Evolutionary conservation across 2,329 filamentous ascomycete genomes (phyloP).

Genomic region (Simplicillium aogashimaense): DNA sequence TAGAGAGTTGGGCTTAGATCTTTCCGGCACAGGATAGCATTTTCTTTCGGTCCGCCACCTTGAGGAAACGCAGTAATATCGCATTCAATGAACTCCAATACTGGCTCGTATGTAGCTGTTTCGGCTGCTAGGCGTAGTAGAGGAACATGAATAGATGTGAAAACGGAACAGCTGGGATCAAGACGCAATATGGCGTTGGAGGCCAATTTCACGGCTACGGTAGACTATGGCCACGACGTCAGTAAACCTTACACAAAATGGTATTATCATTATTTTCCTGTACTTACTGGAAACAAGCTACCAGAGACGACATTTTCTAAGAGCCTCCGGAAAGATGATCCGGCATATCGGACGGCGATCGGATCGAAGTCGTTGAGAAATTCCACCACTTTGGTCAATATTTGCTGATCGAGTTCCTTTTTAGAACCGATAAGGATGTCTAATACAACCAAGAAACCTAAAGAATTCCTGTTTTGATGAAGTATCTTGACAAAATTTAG

Average conservation of each 20-base stretch:
- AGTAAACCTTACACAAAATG: constrained; percentile 1
- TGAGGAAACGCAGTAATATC: constrained; percentile 57
- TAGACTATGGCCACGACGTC: constrained; percentile 24
- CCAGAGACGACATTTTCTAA: constrained; percentile 29
- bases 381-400: constrained; percentile 28
- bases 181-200: constrained; percentile 50
- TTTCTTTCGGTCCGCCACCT: constrained; percentile 22
- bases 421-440: constrained; percentile 23
- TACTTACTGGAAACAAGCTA: constrained; percentile 30
- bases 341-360: constrained; percentile 42
- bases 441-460: constrained; percentile 27
- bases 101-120: constrained; percentile 40
- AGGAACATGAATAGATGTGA: constrained; percentile 53
- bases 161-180: constrained; percentile 55
- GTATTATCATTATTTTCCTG: background rate
- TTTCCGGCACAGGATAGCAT: constrained; percentile 34
- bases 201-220: constrained; percentile 33
- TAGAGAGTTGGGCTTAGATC: constrained; percentile 39
- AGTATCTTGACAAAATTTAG: too few species aligned
- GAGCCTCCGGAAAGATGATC: constrained; percentile 29
- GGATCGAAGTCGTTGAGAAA: constrained; percentile 40
- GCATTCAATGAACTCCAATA: constrained; percentile 52
- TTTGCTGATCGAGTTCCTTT: constrained; percentile 17
- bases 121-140: constrained; percentile 51
- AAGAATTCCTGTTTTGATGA: too few species aligned